phyloP scores from a whole-genome alignment of 2,329 filamentous ascomycete species.

The Talaromyces verruculosus region DNA sequence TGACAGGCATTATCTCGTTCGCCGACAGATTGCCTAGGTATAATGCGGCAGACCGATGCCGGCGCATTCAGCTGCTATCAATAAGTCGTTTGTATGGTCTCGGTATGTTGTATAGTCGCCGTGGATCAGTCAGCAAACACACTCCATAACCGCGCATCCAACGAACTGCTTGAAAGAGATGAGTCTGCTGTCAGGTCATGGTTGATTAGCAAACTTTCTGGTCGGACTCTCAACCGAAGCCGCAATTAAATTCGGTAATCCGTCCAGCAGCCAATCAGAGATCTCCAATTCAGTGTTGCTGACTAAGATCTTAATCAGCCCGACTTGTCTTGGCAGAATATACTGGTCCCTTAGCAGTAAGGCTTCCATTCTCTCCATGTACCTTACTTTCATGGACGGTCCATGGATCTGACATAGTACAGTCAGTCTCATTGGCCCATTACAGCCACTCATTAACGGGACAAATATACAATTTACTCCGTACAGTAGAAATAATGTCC shows the following conservation, averaged over 20 bases:
- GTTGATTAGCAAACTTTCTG: conserved; percentile 5
- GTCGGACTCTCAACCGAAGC: not conserved
- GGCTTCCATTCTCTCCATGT: not conserved
- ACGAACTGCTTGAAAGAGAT: not conserved
- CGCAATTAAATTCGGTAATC: not conserved
- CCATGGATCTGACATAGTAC: not conserved
- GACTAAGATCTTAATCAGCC: conserved; percentile 14
- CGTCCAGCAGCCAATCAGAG: conserved; percentile 5
- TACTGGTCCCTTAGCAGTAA: not conserved
- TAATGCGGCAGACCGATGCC: conserved; percentile 15
- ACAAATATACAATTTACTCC: too few relatives aligned
- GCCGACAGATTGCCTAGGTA: not conserved
- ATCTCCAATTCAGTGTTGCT: not conserved
- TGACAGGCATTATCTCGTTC: conserved; percentile 5
- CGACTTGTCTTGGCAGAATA: not conserved
- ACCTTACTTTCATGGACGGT: not conserved
- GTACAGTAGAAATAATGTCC: not conserved
- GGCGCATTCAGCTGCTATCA: conserved; percentile 7
- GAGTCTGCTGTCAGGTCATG: not conserved
- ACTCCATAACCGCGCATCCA: not conserved
- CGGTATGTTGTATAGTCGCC: not conserved
- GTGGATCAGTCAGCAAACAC: not conserved
- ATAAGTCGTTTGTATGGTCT: not conserved
- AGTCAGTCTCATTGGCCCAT: not conserved
- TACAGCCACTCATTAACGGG: not conserved